A percentile compares a stretch with the other conserved stretches of the same genome.
These are phyloP conservation scores for Keithomyces neogunnii DNA, from an alignment of 2,329 filamentous ascomycete genomes.

Conservation along the genomic window DNA sequence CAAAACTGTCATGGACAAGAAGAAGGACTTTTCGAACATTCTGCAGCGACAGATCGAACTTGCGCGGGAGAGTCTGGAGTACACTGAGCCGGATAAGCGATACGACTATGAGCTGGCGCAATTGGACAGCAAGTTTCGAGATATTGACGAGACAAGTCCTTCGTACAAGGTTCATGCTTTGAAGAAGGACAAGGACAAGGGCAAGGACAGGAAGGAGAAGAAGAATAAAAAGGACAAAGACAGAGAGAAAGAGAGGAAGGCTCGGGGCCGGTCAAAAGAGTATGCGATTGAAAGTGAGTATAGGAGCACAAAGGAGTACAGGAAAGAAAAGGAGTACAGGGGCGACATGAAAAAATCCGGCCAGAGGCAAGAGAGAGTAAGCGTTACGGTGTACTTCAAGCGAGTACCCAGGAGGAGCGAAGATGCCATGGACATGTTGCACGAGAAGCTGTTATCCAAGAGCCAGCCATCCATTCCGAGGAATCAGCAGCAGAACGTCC, in stretches of 20 bases:
- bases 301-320: neutral
- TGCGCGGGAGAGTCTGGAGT: slow-evolving; percentile 25
- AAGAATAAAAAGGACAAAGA: slow-evolving; percentile 5
- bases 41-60: slow-evolving; percentile 35
- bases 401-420: slow-evolving; percentile 24
- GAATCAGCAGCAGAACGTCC: neutral
- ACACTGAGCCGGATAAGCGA: slow-evolving; percentile 25
- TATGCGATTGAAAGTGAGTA: slow-evolving; percentile 2
- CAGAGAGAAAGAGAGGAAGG: slow-evolving; percentile 11
- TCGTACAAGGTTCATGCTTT: neutral
- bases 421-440: slow-evolving; percentile 19
- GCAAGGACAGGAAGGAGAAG: slow-evolving; percentile 11
- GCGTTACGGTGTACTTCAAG: slow-evolving; percentile 39
- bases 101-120: slow-evolving; percentile 35
- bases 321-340: slow-evolving; percentile 3
- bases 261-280: neutral
- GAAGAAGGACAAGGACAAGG: slow-evolving; percentile 3
- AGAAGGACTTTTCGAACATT: slow-evolving; percentile 27
- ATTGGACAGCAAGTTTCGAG: slow-evolving; percentile 30
- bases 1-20: slow-evolving; percentile 22
- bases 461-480: neutral
- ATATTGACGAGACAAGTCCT: slow-evolving; percentile 12
- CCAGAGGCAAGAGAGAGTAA: slow-evolving; percentile 26
- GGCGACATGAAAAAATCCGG: slow-evolving; percentile 18
- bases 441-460: slow-evolving; percentile 11